Conservation (phyloP, 78 protist species). For the Paratrimastix pyriformis region DNA sequence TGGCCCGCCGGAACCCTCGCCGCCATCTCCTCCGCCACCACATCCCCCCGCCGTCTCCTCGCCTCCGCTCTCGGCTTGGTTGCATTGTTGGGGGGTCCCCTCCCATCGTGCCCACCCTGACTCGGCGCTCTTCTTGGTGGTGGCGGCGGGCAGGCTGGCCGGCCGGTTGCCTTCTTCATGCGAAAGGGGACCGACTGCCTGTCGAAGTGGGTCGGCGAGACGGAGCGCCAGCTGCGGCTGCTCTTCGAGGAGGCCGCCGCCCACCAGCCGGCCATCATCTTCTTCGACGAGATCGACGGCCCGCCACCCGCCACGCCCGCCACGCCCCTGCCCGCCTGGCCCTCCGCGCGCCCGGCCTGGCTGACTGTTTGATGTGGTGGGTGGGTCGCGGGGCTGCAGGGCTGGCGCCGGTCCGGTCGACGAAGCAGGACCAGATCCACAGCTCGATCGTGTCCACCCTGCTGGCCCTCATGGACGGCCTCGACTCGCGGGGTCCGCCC, state of each 20-base stretch:
- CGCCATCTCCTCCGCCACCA: no score
- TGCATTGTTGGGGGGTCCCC: no score
- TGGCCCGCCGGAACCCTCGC: no score
- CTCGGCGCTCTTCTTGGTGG: no score
- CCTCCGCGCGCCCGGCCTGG: background rate
- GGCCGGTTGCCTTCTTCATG: constrained; percentile 75
- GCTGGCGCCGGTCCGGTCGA: constrained; percentile 60
- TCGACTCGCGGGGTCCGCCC: constrained; percentile 26
- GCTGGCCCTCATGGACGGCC: constrained; percentile 87
- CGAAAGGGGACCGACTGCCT: constrained; percentile 81
- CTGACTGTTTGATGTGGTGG: constrained; percentile 16
- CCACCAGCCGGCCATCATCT: constrained; percentile 75
- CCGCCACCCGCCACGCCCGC: constrained; percentile 25
- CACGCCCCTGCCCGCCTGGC: background rate
- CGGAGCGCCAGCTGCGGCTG: constrained; percentile 72
- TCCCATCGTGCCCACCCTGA: no score
- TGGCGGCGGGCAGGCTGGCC: no score
- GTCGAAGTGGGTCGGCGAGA: constrained; percentile 87
- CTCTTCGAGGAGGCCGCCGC: constrained; percentile 71
- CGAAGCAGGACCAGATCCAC: constrained; percentile 71
- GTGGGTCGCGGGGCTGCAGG: constrained; percentile 26
- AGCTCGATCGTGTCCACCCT: constrained; percentile 69
- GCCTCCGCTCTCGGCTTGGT: no score
- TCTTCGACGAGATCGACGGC: constrained; percentile 90
- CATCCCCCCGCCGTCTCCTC: no score